Conservation (phyloP, 1,139 yeast species). For the Groenewaldozyma auringiensis region DNA sequence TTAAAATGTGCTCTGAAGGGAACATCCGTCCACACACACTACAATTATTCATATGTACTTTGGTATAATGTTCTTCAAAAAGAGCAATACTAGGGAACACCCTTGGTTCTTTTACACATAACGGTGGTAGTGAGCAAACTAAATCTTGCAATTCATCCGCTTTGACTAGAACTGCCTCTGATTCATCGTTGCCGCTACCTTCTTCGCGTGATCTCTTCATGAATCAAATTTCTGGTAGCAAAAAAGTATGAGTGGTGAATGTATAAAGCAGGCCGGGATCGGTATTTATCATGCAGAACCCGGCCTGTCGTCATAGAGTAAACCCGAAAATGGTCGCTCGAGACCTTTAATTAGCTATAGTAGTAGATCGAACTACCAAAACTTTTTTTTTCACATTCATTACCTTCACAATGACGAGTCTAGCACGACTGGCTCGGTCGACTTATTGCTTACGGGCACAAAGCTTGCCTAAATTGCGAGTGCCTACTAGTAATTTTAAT, state of each 20-base stretch:
- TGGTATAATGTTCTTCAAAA: slow-evolving; percentile 22
- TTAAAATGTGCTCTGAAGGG: slow-evolving; percentile 37
- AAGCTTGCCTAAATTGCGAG: background rate
- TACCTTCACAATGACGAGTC: background rate
- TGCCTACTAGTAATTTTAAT: background rate
- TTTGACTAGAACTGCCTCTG: background rate
- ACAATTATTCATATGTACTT: slow-evolving; percentile 31
- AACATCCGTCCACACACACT: slow-evolving; percentile 37
- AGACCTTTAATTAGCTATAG: too few relatives aligned
- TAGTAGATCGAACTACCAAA: too few relatives aligned
- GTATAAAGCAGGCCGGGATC: too few relatives aligned
- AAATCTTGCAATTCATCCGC: background rate
- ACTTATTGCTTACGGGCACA: too few relatives aligned
- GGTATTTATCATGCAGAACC: too few relatives aligned
- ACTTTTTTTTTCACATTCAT: too few relatives aligned
- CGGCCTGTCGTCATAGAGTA: too few relatives aligned
- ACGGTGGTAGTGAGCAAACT: slow-evolving; percentile 15
- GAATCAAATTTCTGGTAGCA: too few relatives aligned
- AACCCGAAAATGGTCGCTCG: too few relatives aligned
- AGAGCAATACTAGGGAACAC: slow-evolving; percentile 8
- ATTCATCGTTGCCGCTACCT: background rate
- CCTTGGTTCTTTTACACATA: slow-evolving; percentile 11
- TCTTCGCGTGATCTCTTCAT: background rate
- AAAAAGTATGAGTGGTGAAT: too few relatives aligned
- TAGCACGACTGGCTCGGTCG: background rate